These are phyloP conservation scores for Phytophthora rubi DNA, from an alignment of 352 stramenopile species.

Conservation along the genomic window DNA sequence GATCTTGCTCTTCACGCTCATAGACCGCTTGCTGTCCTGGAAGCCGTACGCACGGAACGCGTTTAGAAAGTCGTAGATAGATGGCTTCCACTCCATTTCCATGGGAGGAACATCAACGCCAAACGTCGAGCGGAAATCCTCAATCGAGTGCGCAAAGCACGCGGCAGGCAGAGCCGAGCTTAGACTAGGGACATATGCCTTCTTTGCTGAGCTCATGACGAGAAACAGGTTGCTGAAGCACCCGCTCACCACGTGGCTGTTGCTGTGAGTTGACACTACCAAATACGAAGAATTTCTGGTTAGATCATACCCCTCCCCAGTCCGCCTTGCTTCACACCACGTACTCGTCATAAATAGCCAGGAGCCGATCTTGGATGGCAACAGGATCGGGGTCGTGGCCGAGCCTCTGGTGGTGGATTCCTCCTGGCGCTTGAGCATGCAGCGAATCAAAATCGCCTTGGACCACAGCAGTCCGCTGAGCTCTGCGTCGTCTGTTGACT, in stretches of 20 bases:
- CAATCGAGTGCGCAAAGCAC: slow-evolving; percentile 56
- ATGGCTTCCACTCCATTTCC: slow-evolving; percentile 73
- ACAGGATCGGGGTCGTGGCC: slow-evolving; percentile 24
- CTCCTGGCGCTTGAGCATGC: slow-evolving; percentile 42
- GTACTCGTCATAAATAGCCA: slow-evolving; percentile 86
- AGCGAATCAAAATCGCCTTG: slow-evolving; percentile 72
- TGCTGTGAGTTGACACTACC: slow-evolving; percentile 77
- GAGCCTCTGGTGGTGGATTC: slow-evolving; percentile 18
- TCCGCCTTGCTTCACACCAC: slow-evolving; percentile 3
- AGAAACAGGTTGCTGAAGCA: slow-evolving; percentile 81
- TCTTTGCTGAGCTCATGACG: slow-evolving; percentile 34
- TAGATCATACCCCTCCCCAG: background rate
- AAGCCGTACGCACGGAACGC: slow-evolving; percentile 83
- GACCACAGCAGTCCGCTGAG: slow-evolving; percentile 71
- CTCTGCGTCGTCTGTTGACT: slow-evolving; percentile 56
- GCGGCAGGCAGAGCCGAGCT: slow-evolving; percentile 56
- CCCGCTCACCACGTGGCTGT: slow-evolving; percentile 68
- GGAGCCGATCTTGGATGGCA: slow-evolving; percentile 66
- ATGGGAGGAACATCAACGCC: slow-evolving; percentile 39
- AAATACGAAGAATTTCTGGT: slow-evolving; percentile 10
- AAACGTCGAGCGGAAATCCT: slow-evolving; percentile 55
- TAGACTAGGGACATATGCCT: slow-evolving; percentile 26
- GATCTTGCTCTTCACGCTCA: slow-evolving; percentile 85
- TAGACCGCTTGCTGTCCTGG: slow-evolving; percentile 83
- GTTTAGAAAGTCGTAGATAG: slow-evolving; percentile 79